A percentile compares a stretch with the other conserved stretches of the same genome.
Conservation (phyloP, 2,329 filamentous ascomycete genomes). For the Basipetospora chlamydospora region DNA sequence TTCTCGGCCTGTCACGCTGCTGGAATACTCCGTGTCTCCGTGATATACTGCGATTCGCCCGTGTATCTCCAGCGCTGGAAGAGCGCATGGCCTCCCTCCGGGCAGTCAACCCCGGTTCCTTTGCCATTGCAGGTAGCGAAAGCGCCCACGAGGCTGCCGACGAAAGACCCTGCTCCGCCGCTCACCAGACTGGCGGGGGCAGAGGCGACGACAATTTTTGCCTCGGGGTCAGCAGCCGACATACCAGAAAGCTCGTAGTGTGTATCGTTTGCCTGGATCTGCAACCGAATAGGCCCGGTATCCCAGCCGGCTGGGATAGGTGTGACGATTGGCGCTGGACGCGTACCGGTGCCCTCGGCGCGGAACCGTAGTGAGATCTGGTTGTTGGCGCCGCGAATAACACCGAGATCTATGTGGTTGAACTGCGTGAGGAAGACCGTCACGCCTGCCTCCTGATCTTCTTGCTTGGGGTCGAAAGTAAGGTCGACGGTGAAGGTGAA, state of each 20-base stretch:
- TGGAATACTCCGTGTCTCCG: neutral
- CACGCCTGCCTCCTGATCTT: conserved; percentile 35
- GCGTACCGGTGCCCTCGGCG: conserved; percentile 12
- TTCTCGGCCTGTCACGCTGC: too few species aligned
- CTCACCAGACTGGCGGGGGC: conserved; percentile 7
- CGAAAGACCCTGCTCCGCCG: conserved; percentile 8
- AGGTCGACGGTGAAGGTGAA: conserved; percentile 36
- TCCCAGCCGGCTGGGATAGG: conserved; percentile 4
- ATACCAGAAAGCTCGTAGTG: conserved; percentile 7
- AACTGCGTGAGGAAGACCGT: conserved; percentile 37
- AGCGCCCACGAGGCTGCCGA: conserved; percentile 9
- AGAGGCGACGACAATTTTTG: conserved; percentile 2
- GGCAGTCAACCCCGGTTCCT: conserved; percentile 7
- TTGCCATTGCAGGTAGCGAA: conserved; percentile 10
- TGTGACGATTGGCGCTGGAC: conserved; percentile 8
- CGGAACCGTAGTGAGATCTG: conserved; percentile 10
- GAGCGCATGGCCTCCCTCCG: conserved; percentile 5
- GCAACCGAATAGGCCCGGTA: conserved; percentile 11
- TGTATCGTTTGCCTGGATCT: conserved; percentile 14
- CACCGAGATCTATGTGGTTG: conserved; percentile 33
- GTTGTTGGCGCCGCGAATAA: conserved; percentile 13
- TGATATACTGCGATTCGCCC: conserved; percentile 8
- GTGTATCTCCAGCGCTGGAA: conserved; percentile 9
- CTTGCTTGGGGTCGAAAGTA: conserved; percentile 21
- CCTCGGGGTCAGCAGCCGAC: neutral